Evolutionary conservation across 2,329 filamentous ascomycete genomes (phyloP).

Genomic region (Aspergillus uvarum): DNA sequence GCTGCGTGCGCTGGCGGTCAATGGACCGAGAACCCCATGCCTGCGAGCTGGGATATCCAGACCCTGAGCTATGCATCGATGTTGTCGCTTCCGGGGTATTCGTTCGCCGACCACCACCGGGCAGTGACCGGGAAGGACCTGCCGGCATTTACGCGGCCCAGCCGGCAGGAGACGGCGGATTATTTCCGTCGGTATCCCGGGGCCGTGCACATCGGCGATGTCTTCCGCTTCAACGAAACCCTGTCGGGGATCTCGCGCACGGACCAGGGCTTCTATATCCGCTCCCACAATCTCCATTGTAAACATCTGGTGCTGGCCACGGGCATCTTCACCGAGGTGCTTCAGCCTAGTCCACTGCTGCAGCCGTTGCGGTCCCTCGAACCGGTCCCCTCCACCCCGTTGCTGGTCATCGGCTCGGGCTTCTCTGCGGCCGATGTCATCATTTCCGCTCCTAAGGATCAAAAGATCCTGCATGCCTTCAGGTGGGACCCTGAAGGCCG

Average conservation of each 20-base stretch:
- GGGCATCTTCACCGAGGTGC: conserved; percentile 57
- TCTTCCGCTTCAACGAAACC: conserved; percentile 46
- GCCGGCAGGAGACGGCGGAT: conserved; percentile 54
- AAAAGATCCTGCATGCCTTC: conserved; percentile 59
- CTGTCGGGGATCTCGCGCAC: conserved; percentile 48
- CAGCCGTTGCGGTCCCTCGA: conserved; percentile 44
- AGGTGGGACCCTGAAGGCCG: conserved; percentile 58
- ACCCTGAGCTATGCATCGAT: conserved; percentile 63
- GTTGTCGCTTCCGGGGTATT: conserved; percentile 60
- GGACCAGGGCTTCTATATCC: conserved; percentile 50
- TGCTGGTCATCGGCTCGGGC: conserved; percentile 61
- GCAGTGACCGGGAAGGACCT: conserved; percentile 42
- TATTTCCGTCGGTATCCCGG: conserved; percentile 57
- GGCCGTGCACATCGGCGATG: conserved; percentile 52
- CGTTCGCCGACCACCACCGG: conserved; percentile 55
- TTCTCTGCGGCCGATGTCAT: conserved; percentile 64
- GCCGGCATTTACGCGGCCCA: conserved; percentile 56
- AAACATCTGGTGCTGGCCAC: conserved; percentile 59
- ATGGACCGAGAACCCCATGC: conserved; percentile 57
- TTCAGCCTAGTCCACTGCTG: conserved; percentile 52
- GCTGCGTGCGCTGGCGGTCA: conserved; percentile 55
- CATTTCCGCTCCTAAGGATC: conserved; percentile 52
- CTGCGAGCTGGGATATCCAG: conserved; percentile 57
- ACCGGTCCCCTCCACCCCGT: conserved; percentile 34
- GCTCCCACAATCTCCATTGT: conserved; percentile 54